A percentile compares a stretch with the other conserved stretches of the same genome.
Conservation (phyloP, 352 stramenopile species). For the Phytophthora fragariaefolia region DNA sequence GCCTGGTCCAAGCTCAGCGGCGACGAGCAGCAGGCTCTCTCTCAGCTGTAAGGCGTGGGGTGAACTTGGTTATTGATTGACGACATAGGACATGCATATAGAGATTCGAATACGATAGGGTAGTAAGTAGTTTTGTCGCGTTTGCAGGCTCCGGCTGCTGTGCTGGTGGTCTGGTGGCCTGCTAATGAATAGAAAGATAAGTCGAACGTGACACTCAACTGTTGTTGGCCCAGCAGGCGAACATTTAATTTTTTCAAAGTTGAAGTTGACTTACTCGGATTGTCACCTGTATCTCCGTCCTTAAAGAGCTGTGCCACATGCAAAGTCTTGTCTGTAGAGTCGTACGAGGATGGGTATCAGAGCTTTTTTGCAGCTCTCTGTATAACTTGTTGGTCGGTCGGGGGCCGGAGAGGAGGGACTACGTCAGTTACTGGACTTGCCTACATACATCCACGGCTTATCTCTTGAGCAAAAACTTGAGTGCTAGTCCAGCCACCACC, state of each 20-base stretch:
- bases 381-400: conserved; percentile 3
- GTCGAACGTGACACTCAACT: conserved; percentile 15
- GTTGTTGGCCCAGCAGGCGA: conserved; percentile 1
- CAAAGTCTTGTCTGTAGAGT: conserved; percentile 7
- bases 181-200: conserved; percentile 35
- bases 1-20: conserved; percentile 75
- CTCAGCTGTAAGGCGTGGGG: conserved; percentile 51
- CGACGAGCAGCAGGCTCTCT: conserved; percentile 76
- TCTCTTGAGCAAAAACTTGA: conserved; percentile 78
- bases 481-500: conserved; percentile 71
- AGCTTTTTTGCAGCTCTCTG: conserved; percentile 9
- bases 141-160: conserved; percentile 13
- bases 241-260: conserved; percentile 12
- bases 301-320: neutral
- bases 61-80: conserved; percentile 36
- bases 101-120: conserved; percentile 35
- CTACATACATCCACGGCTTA: conserved; percentile 39
- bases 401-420: conserved; percentile 12
- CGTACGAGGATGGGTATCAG: neutral
- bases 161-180: conserved; percentile 9
- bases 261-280: conserved; percentile 28
- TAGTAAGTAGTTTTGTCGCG: conserved; percentile 39
- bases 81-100: conserved; percentile 38
- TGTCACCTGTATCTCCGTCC: conserved; percentile 8
- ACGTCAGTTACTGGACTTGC: conserved; percentile 20